A percentile compares a stretch with the other conserved stretches of the same genome.
Evolutionary conservation across 1,284 basidiomycete genomes (phyloP).

Genomic region (Ustilago trichophora): DNA sequence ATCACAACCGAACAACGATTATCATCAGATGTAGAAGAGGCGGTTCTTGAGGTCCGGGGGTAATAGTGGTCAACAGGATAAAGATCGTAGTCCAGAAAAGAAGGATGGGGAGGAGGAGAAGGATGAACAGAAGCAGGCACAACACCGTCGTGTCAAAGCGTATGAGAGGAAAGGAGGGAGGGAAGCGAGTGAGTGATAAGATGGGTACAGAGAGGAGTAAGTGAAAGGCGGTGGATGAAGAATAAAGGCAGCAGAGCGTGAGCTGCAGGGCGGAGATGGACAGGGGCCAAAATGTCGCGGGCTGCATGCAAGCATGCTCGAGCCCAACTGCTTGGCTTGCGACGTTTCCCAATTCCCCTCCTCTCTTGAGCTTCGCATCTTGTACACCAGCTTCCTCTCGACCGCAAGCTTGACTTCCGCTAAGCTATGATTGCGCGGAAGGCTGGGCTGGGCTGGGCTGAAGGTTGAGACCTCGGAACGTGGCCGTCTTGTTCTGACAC

Average conservation of each 20-base stretch:
- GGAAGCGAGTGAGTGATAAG: too few relatives aligned
- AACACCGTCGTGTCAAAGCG: too few relatives aligned
- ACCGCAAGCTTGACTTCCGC: too few relatives aligned
- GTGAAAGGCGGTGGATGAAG: neutral
- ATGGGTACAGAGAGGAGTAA: too few relatives aligned
- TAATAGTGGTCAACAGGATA: too few relatives aligned
- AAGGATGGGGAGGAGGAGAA: neutral
- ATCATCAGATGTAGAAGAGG: too few relatives aligned
- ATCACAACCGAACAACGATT: too few relatives aligned
- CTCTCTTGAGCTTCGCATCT: too few relatives aligned
- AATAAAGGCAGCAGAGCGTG: slow-evolving; percentile 7
- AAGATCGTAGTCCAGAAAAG: neutral
- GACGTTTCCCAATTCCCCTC: neutral
- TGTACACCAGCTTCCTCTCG: too few relatives aligned
- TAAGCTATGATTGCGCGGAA: too few relatives aligned
- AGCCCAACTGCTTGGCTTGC: slow-evolving; percentile 5
- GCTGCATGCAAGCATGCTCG: slow-evolving; percentile 25
- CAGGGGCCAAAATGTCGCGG: slow-evolving; percentile 47
- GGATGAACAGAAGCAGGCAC: too few relatives aligned
- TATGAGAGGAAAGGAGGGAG: neutral
- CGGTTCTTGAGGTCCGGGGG: too few relatives aligned
- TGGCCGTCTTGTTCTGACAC: neutral
- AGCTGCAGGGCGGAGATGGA: slow-evolving; percentile 32
- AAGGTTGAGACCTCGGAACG: neutral
- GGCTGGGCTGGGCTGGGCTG: slow-evolving; percentile 1